A percentile compares a stretch with the other conserved stretches of the same genome.
phyloP scores from a whole-genome alignment of 805 yeast genomes.

The Lipomyces oligophaga region DNA sequence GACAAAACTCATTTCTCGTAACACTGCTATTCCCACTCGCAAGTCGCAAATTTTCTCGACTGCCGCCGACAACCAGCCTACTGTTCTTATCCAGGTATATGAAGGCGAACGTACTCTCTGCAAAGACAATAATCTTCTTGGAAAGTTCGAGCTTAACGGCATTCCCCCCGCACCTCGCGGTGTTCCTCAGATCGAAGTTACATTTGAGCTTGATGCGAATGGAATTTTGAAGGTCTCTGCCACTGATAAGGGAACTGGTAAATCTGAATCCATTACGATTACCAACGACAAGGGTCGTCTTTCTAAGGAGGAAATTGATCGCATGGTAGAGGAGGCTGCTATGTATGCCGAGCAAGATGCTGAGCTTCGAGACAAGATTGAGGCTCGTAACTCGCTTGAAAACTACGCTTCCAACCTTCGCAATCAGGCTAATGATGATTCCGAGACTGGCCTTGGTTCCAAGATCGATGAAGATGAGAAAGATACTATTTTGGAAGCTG shows the following conservation, averaged over 20 bases:
- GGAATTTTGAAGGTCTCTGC: conserved; percentile 97
- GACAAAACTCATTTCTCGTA: conserved; percentile 97
- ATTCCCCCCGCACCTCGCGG: conserved; percentile 99
- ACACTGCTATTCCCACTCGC: conserved; percentile 96
- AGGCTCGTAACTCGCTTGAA: conserved; percentile 82
- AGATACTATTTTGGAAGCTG: conserved; percentile 81
- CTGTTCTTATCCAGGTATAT: conserved; percentile 93
- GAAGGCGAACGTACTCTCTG: conserved; percentile 98
- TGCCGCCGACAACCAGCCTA: conserved; percentile 97
- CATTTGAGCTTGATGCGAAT: conserved; percentile 94
- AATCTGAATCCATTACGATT: conserved; percentile 92
- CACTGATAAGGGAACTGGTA: conserved; percentile 97
- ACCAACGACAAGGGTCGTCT: conserved; percentile 98
- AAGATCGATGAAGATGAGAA: conserved; percentile 87
- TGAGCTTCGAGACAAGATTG: conserved; percentile 75
- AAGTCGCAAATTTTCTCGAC: conserved; percentile 96
- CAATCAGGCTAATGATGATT: conserved; percentile 55
- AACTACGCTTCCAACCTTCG: conserved; percentile 81
- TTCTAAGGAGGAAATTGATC: conserved; percentile 94
- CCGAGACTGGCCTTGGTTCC: conserved; percentile 61
- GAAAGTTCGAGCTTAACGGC: conserved; percentile 94
- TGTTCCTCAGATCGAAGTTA: conserved; percentile 96
- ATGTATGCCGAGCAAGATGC: conserved; percentile 89
- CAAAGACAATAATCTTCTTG: conserved; percentile 91
- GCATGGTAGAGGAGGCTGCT: conserved; percentile 97